Percentiles rank a stretch among this genome's conserved stretches.
Conservation (phyloP, 768 basidiomycete species). For the Exsudoporus frostii region DNA sequence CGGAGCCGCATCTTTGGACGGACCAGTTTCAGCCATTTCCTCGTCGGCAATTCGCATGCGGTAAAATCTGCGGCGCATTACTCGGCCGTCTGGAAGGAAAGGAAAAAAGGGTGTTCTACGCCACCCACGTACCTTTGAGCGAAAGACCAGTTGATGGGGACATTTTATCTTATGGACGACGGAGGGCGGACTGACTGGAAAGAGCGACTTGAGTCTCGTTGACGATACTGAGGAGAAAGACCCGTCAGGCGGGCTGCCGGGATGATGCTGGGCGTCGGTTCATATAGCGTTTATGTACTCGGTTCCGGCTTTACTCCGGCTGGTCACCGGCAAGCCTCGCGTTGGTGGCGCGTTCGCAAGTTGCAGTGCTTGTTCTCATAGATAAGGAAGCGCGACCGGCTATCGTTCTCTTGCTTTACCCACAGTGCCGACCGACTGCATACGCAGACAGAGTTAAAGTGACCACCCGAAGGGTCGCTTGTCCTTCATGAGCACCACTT, state of each 20-base stretch:
- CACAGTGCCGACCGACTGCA: too few relatives aligned
- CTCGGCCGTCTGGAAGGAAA: neutral
- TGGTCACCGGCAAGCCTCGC: neutral
- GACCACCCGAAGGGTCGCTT: neutral
- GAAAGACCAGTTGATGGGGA: constrained; percentile 12
- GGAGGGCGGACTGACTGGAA: neutral
- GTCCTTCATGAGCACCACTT: neutral
- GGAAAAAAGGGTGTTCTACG: neutral
- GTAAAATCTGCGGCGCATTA: constrained; percentile 16
- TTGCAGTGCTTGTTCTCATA: constrained; percentile 1
- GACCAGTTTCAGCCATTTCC: constrained; percentile 18
- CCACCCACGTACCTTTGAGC: constrained; percentile 16
- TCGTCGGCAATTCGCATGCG: constrained; percentile 22
- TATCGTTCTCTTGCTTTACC: neutral
- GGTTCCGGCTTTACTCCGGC: constrained; percentile 12
- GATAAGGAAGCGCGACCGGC: neutral
- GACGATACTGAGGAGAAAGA: neutral
- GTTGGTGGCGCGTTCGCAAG: neutral
- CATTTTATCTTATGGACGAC: neutral
- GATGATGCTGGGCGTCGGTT: neutral
- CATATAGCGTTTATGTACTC: constrained; percentile 7
- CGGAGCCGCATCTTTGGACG: constrained; percentile 24
- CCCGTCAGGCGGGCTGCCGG: neutral
- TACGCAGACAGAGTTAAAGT: neutral
- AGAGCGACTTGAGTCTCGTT: neutral